phyloP scores from a whole-genome alignment of 176 grass and related monocot genomes.

The Saccharum officinarum region DNA sequence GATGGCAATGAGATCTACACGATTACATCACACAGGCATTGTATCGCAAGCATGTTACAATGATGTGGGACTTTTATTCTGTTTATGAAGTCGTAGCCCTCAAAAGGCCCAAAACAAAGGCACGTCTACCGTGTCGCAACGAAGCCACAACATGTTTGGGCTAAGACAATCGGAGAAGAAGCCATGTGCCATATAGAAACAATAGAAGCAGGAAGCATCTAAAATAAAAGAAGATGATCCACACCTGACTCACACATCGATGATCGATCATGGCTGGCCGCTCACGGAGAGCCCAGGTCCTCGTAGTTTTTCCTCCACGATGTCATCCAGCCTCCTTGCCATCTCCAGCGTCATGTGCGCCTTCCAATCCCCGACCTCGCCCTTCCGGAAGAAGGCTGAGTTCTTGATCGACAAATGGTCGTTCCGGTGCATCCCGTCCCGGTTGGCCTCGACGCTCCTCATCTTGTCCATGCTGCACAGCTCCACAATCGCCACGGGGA shows the following conservation, averaged over 20 bases:
- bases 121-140: too few relatives aligned
- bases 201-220: neutral
- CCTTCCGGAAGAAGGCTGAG: constrained; percentile 45
- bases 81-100: too few relatives aligned
- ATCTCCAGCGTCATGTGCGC: constrained; percentile 35
- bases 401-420: constrained; percentile 12
- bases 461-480: constrained; percentile 32
- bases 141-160: neutral
- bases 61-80: too few relatives aligned
- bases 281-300: constrained; percentile 23
- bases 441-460: constrained; percentile 38
- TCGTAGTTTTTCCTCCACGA: constrained; percentile 47
- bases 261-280: neutral
- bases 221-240: neutral
- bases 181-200: neutral
- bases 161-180: neutral
- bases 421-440: neutral
- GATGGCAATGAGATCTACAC: too few relatives aligned
- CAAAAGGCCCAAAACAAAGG: too few relatives aligned
- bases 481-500: constrained; percentile 16
- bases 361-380: constrained; percentile 54
- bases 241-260: neutral
- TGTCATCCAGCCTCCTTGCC: constrained; percentile 35
- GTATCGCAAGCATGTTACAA: neutral
- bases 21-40: too few relatives aligned